A percentile compares a stretch with the other conserved stretches of the same genome.
Evolutionary conservation across 202 grass and related monocot genomes (phyloP).

Genomic region (Bolboschoenoplectus hybrid): DNA sequence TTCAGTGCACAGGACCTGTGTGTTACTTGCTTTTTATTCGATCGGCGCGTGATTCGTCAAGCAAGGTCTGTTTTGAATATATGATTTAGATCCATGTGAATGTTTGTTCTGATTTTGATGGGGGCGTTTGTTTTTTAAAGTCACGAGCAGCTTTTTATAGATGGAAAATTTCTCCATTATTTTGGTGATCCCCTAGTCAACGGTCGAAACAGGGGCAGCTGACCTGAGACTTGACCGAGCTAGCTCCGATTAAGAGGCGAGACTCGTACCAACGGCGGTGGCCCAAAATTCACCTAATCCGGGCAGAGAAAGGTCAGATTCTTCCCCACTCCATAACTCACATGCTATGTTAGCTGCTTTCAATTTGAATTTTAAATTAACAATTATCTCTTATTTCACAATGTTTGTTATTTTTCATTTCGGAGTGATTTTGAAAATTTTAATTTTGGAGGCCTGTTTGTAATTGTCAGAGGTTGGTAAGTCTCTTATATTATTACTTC

Average conservation of each 20-base stretch:
- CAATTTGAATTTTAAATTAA: too few species aligned
- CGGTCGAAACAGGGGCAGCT: background rate
- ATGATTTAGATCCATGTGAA: background rate
- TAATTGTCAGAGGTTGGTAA: too few species aligned
- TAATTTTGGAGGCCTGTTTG: too few species aligned
- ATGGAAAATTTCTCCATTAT: background rate
- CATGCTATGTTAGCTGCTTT: too few species aligned
- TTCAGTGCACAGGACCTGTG: background rate
- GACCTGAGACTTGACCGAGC: slow-evolving; percentile 2
- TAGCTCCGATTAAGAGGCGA: background rate
- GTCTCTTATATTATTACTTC: too few species aligned
- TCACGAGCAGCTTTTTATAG: background rate
- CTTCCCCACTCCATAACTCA: too few species aligned
- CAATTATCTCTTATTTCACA: too few species aligned
- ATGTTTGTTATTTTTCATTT: too few species aligned
- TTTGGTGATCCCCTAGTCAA: background rate
- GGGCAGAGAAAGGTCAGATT: too few species aligned
- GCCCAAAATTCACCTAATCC: too few species aligned
- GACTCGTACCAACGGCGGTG: background rate
- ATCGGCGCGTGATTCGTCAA: background rate
- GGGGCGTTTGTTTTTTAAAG: background rate
- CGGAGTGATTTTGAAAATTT: too few species aligned
- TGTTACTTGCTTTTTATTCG: background rate
- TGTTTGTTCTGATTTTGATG: background rate
- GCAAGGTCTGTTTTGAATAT: background rate